These are phyloP conservation scores for Melaleuca alternifolia DNA, from an alignment of 345 rosid species.

Conservation along the genomic window DNA sequence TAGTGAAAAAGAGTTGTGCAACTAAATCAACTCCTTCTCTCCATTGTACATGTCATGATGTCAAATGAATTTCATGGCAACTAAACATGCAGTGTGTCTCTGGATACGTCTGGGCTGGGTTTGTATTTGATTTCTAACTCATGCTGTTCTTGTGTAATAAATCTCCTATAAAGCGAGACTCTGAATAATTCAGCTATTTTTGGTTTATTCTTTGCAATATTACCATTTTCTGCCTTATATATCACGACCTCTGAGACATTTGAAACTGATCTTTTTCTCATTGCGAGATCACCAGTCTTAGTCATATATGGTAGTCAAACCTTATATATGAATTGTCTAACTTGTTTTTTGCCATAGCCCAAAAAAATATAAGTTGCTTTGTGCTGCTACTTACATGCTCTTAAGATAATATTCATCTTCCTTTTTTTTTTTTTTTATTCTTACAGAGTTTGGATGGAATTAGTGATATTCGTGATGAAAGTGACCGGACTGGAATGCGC, in stretches of 20 bases:
- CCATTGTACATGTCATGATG: neutral
- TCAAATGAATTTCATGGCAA: neutral
- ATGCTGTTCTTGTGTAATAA: neutral
- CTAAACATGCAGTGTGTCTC: neutral
- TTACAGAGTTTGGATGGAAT: slow-evolving; percentile 81
- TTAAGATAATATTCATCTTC: neutral
- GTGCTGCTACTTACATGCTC: neutral
- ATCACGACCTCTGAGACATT: neutral
- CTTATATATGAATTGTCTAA: neutral
- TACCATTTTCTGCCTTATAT: neutral
- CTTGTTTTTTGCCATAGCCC: neutral
- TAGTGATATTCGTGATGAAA: slow-evolving; percentile 93
- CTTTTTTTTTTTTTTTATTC: neutral
- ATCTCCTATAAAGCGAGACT: neutral
- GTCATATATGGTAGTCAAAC: neutral
- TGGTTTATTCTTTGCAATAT: neutral
- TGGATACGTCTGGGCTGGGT: neutral
- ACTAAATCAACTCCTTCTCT: neutral
- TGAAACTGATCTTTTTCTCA: neutral
- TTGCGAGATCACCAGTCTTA: neutral
- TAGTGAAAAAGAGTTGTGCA: neutral
- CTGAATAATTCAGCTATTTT: neutral
- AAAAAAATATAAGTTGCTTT: neutral
- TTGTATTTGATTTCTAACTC: neutral
- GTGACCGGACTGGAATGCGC: slow-evolving; percentile 95